Percentiles rank a stretch among this genome's conserved stretches.
These are phyloP conservation scores for Notholithocarpus densiflorus DNA, from an alignment of 306 rosid genomes.

Conservation along the genomic window DNA sequence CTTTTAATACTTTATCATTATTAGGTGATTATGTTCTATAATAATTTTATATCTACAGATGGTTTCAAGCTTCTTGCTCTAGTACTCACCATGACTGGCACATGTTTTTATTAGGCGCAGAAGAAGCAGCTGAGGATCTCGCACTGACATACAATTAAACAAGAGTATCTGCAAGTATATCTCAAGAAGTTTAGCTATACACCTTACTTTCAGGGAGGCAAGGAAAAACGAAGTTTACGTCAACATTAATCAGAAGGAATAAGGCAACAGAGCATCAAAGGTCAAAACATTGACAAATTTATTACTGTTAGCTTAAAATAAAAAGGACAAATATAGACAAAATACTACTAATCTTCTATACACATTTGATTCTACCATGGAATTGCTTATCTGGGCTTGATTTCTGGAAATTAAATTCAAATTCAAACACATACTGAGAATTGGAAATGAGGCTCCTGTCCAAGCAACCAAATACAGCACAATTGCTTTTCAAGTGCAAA, in stretches of 20 bases:
- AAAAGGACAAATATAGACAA: neutral
- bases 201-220: no score
- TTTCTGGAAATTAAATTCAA: neutral
- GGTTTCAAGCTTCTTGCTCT: neutral
- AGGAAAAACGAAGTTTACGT: neutral
- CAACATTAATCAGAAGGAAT: slow-evolving; percentile 11
- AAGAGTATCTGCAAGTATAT: slow-evolving; percentile 66
- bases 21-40: slow-evolving; percentile 1
- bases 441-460: neutral
- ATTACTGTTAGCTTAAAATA: neutral
- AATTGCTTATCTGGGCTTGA: neutral
- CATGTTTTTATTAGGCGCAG: slow-evolving; percentile 77
- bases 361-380: neutral
- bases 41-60: slow-evolving; percentile 11
- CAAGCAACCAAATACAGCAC: neutral
- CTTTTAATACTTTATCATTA: neutral
- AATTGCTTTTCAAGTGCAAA: neutral
- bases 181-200: slow-evolving; percentile 3
- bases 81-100: slow-evolving; percentile 70
- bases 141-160: slow-evolving; percentile 90
- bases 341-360: neutral
- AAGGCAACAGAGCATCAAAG: slow-evolving; percentile 7
- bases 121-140: slow-evolving; percentile 88
- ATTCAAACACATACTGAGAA: neutral
- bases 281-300: neutral